Percentiles rank a stretch among this genome's conserved stretches.
These are phyloP conservation scores for Mucor ambiguus DNA, from an alignment of 371 early-diverging fungal species.

Conservation along the genomic window DNA sequence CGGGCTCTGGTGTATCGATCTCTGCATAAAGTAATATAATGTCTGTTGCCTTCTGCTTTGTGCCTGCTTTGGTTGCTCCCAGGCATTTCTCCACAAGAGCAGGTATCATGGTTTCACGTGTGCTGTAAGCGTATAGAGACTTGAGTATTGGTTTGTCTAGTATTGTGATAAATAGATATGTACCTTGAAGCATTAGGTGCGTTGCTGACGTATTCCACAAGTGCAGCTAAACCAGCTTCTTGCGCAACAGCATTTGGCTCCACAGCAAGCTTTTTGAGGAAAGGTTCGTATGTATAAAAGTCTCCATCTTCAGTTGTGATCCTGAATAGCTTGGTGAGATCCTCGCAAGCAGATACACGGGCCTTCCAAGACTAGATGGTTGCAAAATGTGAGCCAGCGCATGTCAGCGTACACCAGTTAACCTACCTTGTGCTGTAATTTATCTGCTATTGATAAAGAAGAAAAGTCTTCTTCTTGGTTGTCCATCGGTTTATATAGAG, in stretches of 20 bases:
- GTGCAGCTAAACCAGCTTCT: conserved; percentile 82
- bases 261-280: conserved; percentile 75
- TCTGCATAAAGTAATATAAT: conserved; percentile 86
- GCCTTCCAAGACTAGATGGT: conserved; percentile 89
- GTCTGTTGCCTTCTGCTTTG: conserved; percentile 79
- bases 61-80: conserved; percentile 80
- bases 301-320: conserved; percentile 64
- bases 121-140: conserved; percentile 37
- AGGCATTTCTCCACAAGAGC: conserved; percentile 89
- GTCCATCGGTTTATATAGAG: conserved; percentile 6
- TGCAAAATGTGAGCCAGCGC: not conserved
- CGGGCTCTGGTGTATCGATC: conserved; percentile 81
- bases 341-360: conserved; percentile 85
- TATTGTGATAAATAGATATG: not conserved
- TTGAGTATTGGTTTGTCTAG: not conserved
- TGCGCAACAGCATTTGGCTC: conserved; percentile 94
- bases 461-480: conserved; percentile 68
- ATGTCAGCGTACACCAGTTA: conserved; percentile 15
- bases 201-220: conserved; percentile 78
- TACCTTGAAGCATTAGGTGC: conserved; percentile 81
- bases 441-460: conserved; percentile 65
- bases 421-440: conserved; percentile 74
- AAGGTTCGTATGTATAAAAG: conserved; percentile 71
- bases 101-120: conserved; percentile 74
- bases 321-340: conserved; percentile 71